phyloP scores from a whole-genome alignment of 169 alveolate species.

The Plasmodium fragile region DNA sequence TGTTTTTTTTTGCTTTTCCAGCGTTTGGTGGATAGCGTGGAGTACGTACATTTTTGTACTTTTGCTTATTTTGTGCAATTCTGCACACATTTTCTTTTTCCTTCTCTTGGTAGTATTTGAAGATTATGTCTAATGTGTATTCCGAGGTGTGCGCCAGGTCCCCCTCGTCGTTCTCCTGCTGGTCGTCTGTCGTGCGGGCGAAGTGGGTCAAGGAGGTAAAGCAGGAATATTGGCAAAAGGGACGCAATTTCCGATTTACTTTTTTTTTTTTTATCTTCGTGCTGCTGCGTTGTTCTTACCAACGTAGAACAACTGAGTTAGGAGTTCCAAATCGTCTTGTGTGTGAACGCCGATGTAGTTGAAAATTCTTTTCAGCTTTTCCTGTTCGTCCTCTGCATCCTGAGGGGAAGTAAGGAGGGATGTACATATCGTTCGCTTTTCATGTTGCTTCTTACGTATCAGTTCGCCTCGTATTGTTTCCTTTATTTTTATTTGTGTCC shows the following conservation, averaged over 20 bases:
- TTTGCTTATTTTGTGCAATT: constrained; percentile 46
- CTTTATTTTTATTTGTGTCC: not conserved
- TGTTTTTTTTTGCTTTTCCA: not conserved
- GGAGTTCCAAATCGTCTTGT: constrained; percentile 44
- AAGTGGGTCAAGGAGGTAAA: not conserved
- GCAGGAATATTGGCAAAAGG: not conserved
- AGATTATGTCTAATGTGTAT: constrained; percentile 45
- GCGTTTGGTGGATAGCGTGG: not conserved
- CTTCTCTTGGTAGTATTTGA: constrained; percentile 67
- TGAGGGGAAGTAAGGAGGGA: not conserved
- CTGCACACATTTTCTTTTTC: constrained; percentile 59
- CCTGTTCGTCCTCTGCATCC: constrained; percentile 35
- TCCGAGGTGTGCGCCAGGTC: constrained; percentile 11
- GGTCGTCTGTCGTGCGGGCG: not conserved
- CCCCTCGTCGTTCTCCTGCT: constrained; percentile 14
- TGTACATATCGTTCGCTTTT: not conserved
- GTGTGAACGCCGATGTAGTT: constrained; percentile 53
- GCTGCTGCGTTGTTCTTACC: constrained; percentile 8
- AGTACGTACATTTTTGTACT: constrained; percentile 43
- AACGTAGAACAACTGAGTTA: constrained; percentile 35
- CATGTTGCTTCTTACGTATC: not conserved
- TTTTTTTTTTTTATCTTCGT: not conserved
- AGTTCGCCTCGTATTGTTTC: not conserved
- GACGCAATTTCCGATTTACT: not conserved
- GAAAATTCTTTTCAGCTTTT: constrained; percentile 26